Evolutionary conservation across 352 stramenopile species (phyloP).

Genomic region (Poterioochromonas sp.): DNA sequence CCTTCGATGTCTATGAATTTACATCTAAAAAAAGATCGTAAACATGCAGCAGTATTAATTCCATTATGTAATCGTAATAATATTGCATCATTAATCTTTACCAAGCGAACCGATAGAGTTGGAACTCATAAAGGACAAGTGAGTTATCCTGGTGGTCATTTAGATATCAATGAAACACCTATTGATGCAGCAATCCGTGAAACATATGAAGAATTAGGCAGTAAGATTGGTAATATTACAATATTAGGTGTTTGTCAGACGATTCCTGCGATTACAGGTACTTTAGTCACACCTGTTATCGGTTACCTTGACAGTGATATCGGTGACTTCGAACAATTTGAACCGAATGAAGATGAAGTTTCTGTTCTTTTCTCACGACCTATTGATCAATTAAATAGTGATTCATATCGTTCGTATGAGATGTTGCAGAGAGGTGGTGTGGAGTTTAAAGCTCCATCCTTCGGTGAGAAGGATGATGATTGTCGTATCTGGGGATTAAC

Average conservation of each 20-base stretch:
- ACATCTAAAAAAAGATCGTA: no score
- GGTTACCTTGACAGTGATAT: conserved; percentile 27
- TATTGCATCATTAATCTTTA: conserved; percentile 30
- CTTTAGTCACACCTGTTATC: conserved; percentile 30
- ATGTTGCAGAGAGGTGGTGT: not conserved
- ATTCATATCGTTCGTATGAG: not conserved
- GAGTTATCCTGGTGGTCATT: conserved; percentile 25
- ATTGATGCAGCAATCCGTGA: conserved; percentile 24
- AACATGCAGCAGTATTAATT: conserved; percentile 34
- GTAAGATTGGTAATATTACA: conserved; percentile 14
- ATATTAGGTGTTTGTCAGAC: conserved; percentile 34
- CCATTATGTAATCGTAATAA: conserved; percentile 22
- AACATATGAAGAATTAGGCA: conserved; percentile 31
- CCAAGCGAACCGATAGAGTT: conserved; percentile 21
- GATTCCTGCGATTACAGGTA: conserved; percentile 33
- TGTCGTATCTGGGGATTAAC: conserved; percentile 29
- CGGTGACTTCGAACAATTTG: conserved; percentile 23
- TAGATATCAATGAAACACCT: conserved; percentile 9
- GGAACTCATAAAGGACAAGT: conserved; percentile 36
- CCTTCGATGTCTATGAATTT: no score
- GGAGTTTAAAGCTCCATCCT: conserved; percentile 26
- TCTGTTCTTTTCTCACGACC: conserved; percentile 9
- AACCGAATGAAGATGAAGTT: not conserved
- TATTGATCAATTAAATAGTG: conserved; percentile 20
- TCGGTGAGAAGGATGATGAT: conserved; percentile 6